phyloP scores from a whole-genome alignment of 139 green algal species.

The Haematococcus sp. region DNA sequence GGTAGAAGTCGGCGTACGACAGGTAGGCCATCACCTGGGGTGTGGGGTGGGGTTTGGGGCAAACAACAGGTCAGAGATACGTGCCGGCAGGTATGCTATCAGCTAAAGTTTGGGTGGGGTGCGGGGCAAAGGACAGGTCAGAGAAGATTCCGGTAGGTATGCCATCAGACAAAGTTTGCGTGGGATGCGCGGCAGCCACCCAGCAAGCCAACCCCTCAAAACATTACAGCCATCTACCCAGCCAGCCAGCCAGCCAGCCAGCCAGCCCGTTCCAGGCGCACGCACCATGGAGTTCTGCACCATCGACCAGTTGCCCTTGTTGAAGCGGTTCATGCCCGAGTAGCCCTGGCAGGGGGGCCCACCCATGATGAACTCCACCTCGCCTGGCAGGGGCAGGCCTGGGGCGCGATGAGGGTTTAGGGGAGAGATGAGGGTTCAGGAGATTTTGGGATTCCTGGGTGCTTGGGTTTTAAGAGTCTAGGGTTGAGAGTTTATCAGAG shows the following conservation, averaged over 20 bases:
- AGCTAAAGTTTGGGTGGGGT: too few relatives aligned
- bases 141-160: too few relatives aligned
- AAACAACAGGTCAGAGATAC: background rate
- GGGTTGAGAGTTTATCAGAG: too few relatives aligned
- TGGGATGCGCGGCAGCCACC: too few relatives aligned
- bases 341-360: slow-evolving; percentile 97
- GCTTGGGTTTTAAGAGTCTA: too few relatives aligned
- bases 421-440: too few relatives aligned
- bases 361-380: slow-evolving; percentile 96
- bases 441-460: too few relatives aligned
- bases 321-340: slow-evolving; percentile 98
- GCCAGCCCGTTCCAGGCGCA: background rate
- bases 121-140: too few relatives aligned
- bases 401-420: background rate
- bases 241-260: background rate
- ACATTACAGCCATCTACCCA: too few relatives aligned
- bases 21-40: slow-evolving; percentile 87
- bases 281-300: slow-evolving; percentile 95
- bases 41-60: background rate
- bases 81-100: too few relatives aligned
- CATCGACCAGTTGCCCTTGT: slow-evolving; percentile 94
- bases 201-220: too few relatives aligned
- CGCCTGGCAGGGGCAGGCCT: slow-evolving; percentile 71
- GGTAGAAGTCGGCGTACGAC: slow-evolving; percentile 90
- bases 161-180: too few relatives aligned